Evolutionary conservation across 805 yeast species (phyloP), one percentile per base, ranked within the genome.

Genomic region (Cyberlindnera samutprakarnensis): DNA sequence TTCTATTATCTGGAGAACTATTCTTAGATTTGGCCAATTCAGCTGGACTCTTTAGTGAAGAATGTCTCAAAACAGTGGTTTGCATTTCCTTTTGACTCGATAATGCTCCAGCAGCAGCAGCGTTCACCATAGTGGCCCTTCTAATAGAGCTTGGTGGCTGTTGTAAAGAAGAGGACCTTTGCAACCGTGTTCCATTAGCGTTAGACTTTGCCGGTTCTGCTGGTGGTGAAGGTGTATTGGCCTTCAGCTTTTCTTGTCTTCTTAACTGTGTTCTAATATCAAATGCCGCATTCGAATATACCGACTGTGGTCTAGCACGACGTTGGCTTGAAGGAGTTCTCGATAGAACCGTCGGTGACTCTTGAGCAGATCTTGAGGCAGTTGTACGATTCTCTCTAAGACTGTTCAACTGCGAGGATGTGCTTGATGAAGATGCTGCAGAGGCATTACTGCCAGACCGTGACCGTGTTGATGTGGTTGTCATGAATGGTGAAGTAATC

Each of bases 231-330:
- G 26, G 19, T 9, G 38, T 30, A 10, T 36, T 37, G 3, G 42
- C 41, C 18, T 38, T 41, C 1, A 42, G 36, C 26, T 27, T 35
- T 25, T 43, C 50, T 27, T 49, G 53, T 35, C 53, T 39, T 31
- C 46, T 39, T 32, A 48, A 7, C 18, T 50, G 46, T 5, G 51
- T 36, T 39, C 54, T 38, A 22, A 50, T 48, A 32, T 50, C 54
- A 37, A 50, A 50, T 2, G 54, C 53, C 2, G 51, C 45, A 25
- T 40, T 43, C 5, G 51, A 45, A 23, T 43, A 37, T 2, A 43
- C 29, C 2, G 50, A 44, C 4, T 39, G 35, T n/a, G 53, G 50
- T 28, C 51, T 40, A n/a, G n/a, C n/a, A 29, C 45, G 31, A 2
- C 19, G 28, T 24, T 43, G 38, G 2, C 41, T 10, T 3, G 51